Base-by-base conservation (phyloP, 2,329 filamentous ascomycete species). In the Colletotrichum filicis region DNA sequence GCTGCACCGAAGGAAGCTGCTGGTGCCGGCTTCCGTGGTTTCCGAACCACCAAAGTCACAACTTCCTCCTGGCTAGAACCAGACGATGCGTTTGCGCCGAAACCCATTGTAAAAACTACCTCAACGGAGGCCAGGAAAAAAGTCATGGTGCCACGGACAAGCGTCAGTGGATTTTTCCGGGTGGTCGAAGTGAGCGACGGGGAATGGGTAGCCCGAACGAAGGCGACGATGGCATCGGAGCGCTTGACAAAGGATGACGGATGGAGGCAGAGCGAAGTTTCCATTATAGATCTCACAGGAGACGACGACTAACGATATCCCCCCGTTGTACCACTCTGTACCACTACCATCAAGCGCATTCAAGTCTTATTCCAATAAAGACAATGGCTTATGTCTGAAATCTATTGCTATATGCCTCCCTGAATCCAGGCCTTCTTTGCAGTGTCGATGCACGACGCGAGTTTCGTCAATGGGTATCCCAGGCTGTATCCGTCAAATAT, bases 161-260 rank as follows among this genome's bases (percentile, higher is more conserved):
- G 82, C 57, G 77, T 77, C 16, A 76, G 77, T 6, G 85, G 85
- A 3, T 87, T 85, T 76, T 83, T 84, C 74, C 76, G 79, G 30
- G 84, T 81, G 62, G 53, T 82, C 22, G 80, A 82, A 19, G 75
- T 81, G 46, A 73, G 67, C n/a, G 79, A 79, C 19, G 79, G 79
- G 26, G 78, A 81, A 80, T 76, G 2, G 78, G 78, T 19, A 75
- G 68, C 42, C 5, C 42, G 77, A 9, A 60, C 70, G 22, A 59
- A 66, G 65, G n/a, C 12, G 14, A 28, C 26, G 14, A 24, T 22
- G 16, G 16, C 42, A 8, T 19, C 26, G 8, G 49, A 57, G 19
- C 55, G 19, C 49, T 72, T 35, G 2, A 22, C n/a, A 8, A 19
- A 12, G 28, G 66, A 24, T 11, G 66, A 24, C 7, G 55, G 19